A percentile compares a stretch with the other conserved stretches of the same genome.
These are phyloP conservation scores for Marchantia paleacea DNA, from an alignment of 225 moss, liverwort and hornwort species.

Conservation along the genomic window DNA sequence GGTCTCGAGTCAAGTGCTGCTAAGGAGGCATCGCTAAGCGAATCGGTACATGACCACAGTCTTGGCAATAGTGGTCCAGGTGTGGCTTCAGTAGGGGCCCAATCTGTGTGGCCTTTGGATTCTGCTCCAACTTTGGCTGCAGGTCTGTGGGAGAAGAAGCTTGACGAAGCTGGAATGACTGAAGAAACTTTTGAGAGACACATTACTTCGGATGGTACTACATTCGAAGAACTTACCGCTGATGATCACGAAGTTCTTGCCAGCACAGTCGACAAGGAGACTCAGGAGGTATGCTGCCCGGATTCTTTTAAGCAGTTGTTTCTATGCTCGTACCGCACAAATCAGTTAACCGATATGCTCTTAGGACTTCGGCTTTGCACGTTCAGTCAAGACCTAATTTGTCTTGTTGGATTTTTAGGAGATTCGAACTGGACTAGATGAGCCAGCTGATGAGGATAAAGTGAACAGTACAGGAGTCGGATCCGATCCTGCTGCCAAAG, in stretches of 20 bases:
- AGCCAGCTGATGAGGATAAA: slow-evolving; percentile 36
- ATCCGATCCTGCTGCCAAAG: slow-evolving; percentile 82
- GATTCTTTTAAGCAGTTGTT: background rate
- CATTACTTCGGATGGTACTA: slow-evolving; percentile 22
- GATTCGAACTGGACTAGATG: slow-evolving; percentile 28
- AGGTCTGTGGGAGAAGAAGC: slow-evolving; percentile 38
- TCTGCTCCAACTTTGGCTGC: slow-evolving; percentile 26
- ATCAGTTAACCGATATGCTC: background rate
- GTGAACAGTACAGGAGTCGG: slow-evolving; percentile 43
- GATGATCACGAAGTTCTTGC: slow-evolving; percentile 17
- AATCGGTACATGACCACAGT: background rate
- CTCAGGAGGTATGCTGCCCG: slow-evolving; percentile 24
- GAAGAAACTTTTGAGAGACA: slow-evolving; percentile 18
- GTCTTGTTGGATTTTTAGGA: slow-evolving; percentile 38
- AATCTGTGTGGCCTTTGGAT: slow-evolving; percentile 20
- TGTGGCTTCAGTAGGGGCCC: background rate
- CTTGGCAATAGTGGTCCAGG: background rate
- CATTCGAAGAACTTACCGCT: slow-evolving; percentile 15
- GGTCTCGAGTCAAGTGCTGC: slow-evolving; percentile 28
- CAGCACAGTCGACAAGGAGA: slow-evolving; percentile 24
- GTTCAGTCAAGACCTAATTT: slow-evolving; percentile 6
- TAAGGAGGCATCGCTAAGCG: slow-evolving; percentile 5
- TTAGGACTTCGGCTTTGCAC: background rate
- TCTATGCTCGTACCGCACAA: no score
- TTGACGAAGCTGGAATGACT: slow-evolving; percentile 32